Percentiles rank a stretch among this genome's conserved stretches.
Evolutionary conservation across 2,329 filamentous ascomycete species (phyloP).

Genomic region (Diaporthe eres): DNA sequence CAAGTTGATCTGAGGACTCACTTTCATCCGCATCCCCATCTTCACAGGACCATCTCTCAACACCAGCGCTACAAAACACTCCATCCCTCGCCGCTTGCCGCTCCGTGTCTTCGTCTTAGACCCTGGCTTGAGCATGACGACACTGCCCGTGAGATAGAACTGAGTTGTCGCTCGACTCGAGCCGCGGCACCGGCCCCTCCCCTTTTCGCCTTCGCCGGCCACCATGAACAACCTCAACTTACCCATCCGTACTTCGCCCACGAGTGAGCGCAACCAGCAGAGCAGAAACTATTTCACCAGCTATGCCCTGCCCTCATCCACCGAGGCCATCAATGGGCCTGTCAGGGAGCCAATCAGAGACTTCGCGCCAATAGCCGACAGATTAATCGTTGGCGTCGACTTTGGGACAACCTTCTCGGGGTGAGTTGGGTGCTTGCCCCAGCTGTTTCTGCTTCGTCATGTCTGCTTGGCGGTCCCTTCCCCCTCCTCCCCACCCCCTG

Average conservation of each 20-base stretch:
- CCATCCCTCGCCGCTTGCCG: not conserved
- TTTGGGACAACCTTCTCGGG: conserved; percentile 90
- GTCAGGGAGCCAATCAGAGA: conserved; percentile 69
- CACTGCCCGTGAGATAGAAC: conserved; percentile 27
- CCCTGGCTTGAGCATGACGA: conserved; percentile 32
- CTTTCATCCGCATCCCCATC: not conserved
- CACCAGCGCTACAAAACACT: not conserved
- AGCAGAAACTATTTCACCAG: conserved; percentile 70
- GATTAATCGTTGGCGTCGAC: conserved; percentile 83
- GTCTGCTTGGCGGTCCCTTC: not conserved
- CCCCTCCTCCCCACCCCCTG: not conserved
- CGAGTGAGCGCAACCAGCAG: conserved; percentile 66
- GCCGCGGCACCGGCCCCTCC: conserved; percentile 41
- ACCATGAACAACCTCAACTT: conserved; percentile 64
- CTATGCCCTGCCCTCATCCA: conserved; percentile 68
- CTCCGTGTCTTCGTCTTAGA: not conserved
- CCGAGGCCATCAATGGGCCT: conserved; percentile 74
- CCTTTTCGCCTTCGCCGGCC: conserved; percentile 43
- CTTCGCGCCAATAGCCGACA: conserved; percentile 68
- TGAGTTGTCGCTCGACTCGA: conserved; percentile 30
- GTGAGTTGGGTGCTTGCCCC: conserved; percentile 60
- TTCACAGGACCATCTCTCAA: not conserved
- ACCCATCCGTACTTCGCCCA: conserved; percentile 60
- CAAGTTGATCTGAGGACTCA: conserved; percentile 7
- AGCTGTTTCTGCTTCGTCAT: not conserved